Base-by-base conservation (phyloP, 2,329 filamentous ascomycete species). In the Verticillium longisporum region DNA sequence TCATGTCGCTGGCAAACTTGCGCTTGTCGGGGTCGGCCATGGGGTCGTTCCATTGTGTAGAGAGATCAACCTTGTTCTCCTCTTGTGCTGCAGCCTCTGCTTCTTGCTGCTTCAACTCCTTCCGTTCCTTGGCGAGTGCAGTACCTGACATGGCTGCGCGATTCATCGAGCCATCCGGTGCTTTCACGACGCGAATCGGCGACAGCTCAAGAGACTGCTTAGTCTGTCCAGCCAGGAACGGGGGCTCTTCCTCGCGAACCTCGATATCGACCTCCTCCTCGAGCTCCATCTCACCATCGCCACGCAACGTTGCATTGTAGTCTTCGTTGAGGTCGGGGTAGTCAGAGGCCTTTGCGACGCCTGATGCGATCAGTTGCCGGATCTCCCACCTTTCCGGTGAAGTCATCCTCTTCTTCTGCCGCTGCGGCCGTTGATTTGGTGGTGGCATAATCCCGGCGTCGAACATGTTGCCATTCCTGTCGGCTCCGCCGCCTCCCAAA, bases 311-410 rank as follows among this genome's bases (percentile, higher is more conserved):
- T 15, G 91, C 89, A 64, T 97, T 89, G 72, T 96, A 97, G 61
- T 98, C 93, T 67, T 97, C 92, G 67, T 98, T 91, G 33, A 98
- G 83, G 65, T 97, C 94, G 0, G 95, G 95, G 71, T 97, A 97
- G 68, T 98, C 94, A 0, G 91, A 90, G 0, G 92, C 93, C 68
- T 95, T 96, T 18, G 92, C 89, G 9, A 96, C 94, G 55, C 96
- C 95, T 4, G 95, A 97, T 3, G 94, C 92, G 70, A 99, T 98
- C 58, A 99, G 81, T 71, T 99, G 95, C 64, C 94, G 87, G 64
- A 99, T 97, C 73, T 99, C 95, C 94, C 95, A 99, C 70, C 95
- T 82, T 72, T 99, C 95, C 1, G 95, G 95, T 14, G 94, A 97
- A 0, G 94, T 98, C 88, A 98, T 88, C 59, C 95, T 84, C 78